Evolutionary conservation across 164 flowering plant species (phyloP).

Genomic region (Annona squamosa): DNA sequence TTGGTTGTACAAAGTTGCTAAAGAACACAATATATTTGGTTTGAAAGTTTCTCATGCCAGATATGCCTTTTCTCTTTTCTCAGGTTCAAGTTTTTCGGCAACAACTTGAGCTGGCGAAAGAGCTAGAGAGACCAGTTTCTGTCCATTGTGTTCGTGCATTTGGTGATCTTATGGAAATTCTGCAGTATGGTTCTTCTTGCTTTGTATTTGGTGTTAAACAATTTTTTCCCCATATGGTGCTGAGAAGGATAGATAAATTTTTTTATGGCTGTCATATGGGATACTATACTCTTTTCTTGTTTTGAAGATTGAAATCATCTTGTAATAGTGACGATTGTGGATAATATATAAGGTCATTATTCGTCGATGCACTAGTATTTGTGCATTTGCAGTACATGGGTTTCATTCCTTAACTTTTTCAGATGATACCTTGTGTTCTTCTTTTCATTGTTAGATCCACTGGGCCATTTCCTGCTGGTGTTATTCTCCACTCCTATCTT

Average conservation of each 20-base stretch:
- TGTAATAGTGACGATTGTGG: not conserved
- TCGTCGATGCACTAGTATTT: not conserved
- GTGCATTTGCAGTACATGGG: not conserved
- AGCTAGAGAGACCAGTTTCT: slow-evolving; percentile 73
- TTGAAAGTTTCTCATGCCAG: not conserved
- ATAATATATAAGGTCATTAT: not conserved
- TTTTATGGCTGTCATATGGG: not conserved
- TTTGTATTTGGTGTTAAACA: not conserved
- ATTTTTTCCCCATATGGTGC: not conserved
- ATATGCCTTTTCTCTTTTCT: slow-evolving; percentile 5
- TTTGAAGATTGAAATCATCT: not conserved
- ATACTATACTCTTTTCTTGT: not conserved
- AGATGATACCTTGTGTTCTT: not conserved
- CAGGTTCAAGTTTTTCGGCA: slow-evolving; percentile 59
- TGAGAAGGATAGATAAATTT: not conserved
- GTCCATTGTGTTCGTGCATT: slow-evolving; percentile 93
- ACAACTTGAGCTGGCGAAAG: slow-evolving; percentile 89
- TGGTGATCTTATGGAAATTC: slow-evolving; percentile 77
- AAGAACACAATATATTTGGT: not conserved
- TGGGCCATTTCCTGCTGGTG: slow-evolving; percentile 91
- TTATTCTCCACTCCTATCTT: slow-evolving; percentile 82
- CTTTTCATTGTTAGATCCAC: slow-evolving; percentile 19
- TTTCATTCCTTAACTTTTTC: not conserved
- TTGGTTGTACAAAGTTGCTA: not conserved
- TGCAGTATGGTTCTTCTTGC: slow-evolving; percentile 39